These are phyloP conservation scores for Primulina huaijiensis DNA, from an alignment of 257 asterid species.

Conservation along the genomic window DNA sequence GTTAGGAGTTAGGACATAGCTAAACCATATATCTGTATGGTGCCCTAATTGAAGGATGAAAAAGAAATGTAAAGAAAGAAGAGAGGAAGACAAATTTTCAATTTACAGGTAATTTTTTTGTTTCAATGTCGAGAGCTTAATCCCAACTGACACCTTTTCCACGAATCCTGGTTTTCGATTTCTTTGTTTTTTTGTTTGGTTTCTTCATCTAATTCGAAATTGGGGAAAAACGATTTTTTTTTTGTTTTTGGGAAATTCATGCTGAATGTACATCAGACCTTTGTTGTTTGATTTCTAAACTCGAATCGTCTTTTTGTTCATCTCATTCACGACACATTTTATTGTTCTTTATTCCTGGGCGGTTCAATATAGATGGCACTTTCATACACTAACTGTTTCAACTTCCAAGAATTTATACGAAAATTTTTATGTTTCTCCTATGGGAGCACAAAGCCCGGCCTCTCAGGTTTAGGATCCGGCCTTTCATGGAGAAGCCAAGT, in stretches of 20 bases:
- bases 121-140: neutral
- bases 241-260: neutral
- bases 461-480: slow-evolving; percentile 33
- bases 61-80: too few species aligned
- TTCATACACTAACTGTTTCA: slow-evolving; percentile 34
- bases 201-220: too few species aligned
- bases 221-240: too few species aligned
- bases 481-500: slow-evolving; percentile 43
- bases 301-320: neutral
- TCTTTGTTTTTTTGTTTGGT: neutral
- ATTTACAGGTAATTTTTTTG: neutral
- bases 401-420: slow-evolving; percentile 12
- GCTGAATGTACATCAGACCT: neutral
- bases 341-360: slow-evolving; percentile 14
- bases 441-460: slow-evolving; percentile 20
- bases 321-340: neutral
- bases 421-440: slow-evolving; percentile 19
- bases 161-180: too few species aligned
- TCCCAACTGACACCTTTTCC: too few species aligned
- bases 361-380: slow-evolving; percentile 38
- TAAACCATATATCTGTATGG: too few species aligned
- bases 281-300: neutral
- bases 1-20: too few species aligned
- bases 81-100: too few species aligned
- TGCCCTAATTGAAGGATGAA: too few species aligned